Conservation (phyloP, 1,284 basidiomycete species). For the Grifola frondosa region DNA sequence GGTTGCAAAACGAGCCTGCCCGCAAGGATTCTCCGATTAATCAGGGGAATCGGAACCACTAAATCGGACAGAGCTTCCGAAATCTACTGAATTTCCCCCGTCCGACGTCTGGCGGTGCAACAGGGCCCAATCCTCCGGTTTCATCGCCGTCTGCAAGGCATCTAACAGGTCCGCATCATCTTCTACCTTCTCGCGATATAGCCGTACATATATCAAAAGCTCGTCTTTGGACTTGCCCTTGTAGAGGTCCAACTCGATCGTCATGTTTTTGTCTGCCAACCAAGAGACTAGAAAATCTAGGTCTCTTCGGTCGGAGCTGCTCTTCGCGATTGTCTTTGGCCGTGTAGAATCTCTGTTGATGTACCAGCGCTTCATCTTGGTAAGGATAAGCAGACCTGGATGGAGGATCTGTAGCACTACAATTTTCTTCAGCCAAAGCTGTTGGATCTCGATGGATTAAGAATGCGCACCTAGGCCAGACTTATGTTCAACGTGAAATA, state of each 20-base stretch:
- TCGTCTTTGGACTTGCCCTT: slow-evolving; percentile 29
- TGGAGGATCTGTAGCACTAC: slow-evolving; percentile 31
- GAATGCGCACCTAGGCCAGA: no score
- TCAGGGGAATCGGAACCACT: no score
- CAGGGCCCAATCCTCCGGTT: no score
- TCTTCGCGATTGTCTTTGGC: slow-evolving; percentile 31
- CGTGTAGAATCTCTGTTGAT: slow-evolving; percentile 23
- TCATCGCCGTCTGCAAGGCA: no score
- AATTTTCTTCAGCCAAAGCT: no score
- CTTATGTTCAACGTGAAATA: not conserved
- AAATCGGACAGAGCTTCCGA: no score
- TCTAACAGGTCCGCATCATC: slow-evolving; percentile 10
- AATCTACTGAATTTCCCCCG: no score
- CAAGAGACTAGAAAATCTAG: slow-evolving; percentile 30
- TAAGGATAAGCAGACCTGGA: slow-evolving; percentile 33
- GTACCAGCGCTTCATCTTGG: slow-evolving; percentile 37
- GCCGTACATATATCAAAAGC: slow-evolving; percentile 26
- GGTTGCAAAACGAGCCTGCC: no score
- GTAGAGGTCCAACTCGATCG: slow-evolving; percentile 31
- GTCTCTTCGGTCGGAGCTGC: slow-evolving; percentile 23
- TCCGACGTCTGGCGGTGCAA: no score
- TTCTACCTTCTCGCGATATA: slow-evolving; percentile 20
- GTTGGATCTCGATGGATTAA: no score
- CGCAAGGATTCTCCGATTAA: no score
- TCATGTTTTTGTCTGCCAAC: slow-evolving; percentile 24